phyloP scores from a whole-genome alignment of 1,284 basidiomycete genomes.

The Coniferiporia sulphurascens region DNA sequence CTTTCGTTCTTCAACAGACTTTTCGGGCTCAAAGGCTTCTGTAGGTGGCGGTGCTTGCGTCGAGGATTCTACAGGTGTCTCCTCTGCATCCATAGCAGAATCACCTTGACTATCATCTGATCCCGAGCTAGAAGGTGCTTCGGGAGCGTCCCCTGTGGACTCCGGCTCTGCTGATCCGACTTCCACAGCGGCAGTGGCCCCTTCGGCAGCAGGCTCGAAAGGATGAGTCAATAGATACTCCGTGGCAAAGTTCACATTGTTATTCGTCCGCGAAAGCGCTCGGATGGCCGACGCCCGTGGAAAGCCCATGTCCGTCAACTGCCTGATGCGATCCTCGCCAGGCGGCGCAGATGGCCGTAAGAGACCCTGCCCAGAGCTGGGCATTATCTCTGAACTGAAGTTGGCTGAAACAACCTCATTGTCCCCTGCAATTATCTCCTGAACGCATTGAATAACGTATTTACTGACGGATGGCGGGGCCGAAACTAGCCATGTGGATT shows the following conservation, averaged over 20 bases:
- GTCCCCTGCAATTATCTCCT: slow-evolving; percentile 81
- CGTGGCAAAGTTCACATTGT: slow-evolving; percentile 87
- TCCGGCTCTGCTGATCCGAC: slow-evolving; percentile 19
- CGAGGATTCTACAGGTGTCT: slow-evolving; percentile 17
- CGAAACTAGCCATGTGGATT: slow-evolving; percentile 76
- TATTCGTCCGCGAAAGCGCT: slow-evolving; percentile 80
- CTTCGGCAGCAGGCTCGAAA: slow-evolving; percentile 64
- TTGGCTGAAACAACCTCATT: slow-evolving; percentile 63
- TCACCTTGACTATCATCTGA: slow-evolving; percentile 27
- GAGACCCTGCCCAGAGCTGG: slow-evolving; percentile 23
- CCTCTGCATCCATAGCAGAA: slow-evolving; percentile 18
- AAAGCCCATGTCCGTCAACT: slow-evolving; percentile 97
- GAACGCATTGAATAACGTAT: slow-evolving; percentile 70
- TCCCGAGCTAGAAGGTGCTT: slow-evolving; percentile 26
- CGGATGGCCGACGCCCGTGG: slow-evolving; percentile 78
- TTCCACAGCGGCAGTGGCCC: slow-evolving; percentile 35
- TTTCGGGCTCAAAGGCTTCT: slow-evolving; percentile 30
- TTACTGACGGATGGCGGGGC: slow-evolving; percentile 72
- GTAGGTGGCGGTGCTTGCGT: slow-evolving; percentile 16
- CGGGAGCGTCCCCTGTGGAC: slow-evolving; percentile 19
- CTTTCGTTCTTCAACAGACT: slow-evolving; percentile 55
- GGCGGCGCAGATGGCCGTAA: slow-evolving; percentile 48
- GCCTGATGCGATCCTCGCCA: slow-evolving; percentile 73
- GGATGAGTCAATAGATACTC: slow-evolving; percentile 85
- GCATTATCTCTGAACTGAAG: slow-evolving; percentile 23